phyloP scores from a whole-genome alignment of 768 basidiomycete species.

The Suillus fuscotomentosus region DNA sequence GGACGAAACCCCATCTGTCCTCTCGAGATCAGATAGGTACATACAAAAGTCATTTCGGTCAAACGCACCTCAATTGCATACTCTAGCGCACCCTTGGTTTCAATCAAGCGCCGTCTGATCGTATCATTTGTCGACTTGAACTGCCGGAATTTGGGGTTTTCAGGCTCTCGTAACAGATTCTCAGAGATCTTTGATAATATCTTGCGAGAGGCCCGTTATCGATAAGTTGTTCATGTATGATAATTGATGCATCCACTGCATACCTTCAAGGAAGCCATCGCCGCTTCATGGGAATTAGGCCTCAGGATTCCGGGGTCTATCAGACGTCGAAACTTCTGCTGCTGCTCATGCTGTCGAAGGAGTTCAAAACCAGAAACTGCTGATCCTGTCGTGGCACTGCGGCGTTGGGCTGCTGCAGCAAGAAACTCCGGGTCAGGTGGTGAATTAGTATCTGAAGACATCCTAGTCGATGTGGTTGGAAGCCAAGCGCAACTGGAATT shows the following conservation, averaged over 20 bases:
- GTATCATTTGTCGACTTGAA: constrained; percentile 75
- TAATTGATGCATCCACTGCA: constrained; percentile 14
- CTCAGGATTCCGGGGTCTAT: constrained; percentile 78
- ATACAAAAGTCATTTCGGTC: constrained; percentile 1
- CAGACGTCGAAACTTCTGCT: constrained; percentile 71
- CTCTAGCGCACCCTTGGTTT: constrained; percentile 71
- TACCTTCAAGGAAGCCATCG: constrained; percentile 64
- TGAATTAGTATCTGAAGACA: constrained; percentile 2
- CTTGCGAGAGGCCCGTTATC: constrained; percentile 34
- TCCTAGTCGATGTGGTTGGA: neutral
- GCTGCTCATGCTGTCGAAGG: constrained; percentile 57
- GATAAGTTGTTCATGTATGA: neutral
- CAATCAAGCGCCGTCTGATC: constrained; percentile 66
- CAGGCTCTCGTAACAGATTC: constrained; percentile 71
- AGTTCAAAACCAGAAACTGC: constrained; percentile 12
- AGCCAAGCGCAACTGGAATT: neutral
- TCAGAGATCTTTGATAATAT: constrained; percentile 67
- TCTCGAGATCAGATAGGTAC: constrained; percentile 13
- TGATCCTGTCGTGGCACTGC: constrained; percentile 9
- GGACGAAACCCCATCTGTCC: constrained; percentile 73
- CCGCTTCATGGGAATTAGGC: constrained; percentile 62
- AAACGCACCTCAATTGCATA: constrained; percentile 72
- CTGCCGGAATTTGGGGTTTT: constrained; percentile 66
- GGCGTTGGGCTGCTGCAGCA: constrained; percentile 29
- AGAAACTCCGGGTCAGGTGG: constrained; percentile 20